These are phyloP conservation scores for Crotalaria pallida DNA, from an alignment of 306 rosid genomes.

Conservation along the genomic window DNA sequence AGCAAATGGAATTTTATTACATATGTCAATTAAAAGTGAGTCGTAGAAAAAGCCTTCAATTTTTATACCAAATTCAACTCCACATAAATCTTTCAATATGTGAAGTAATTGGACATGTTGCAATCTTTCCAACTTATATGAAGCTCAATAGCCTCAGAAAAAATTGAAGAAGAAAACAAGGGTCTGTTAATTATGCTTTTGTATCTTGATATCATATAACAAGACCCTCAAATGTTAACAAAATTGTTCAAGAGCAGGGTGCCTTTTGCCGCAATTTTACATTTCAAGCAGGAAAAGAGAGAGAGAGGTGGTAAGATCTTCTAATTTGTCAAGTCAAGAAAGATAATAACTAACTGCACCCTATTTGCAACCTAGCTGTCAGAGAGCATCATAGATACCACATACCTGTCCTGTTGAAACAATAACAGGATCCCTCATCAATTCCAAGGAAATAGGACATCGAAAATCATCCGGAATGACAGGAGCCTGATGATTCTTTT, in stretches of 20 bases:
- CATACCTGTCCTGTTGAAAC: conserved; percentile 99
- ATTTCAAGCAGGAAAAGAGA: conserved; percentile 1
- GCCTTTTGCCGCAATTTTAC: conserved; percentile 7
- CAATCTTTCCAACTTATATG: neutral
- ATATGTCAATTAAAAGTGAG: conserved; percentile 1
- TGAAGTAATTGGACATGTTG: neutral
- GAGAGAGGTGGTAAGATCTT: neutral
- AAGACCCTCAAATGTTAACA: neutral
- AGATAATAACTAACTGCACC: neutral
- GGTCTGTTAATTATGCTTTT: neutral
- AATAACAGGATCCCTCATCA: conserved; percentile 96
- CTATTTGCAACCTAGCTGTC: conserved; percentile 1
- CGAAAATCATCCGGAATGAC: conserved; percentile 86
- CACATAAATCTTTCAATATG: conserved; percentile 1
- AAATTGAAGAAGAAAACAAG: neutral
- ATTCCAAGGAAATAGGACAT: conserved; percentile 93
- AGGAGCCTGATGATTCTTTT: conserved; percentile 46
- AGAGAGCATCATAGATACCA: conserved; percentile 19
- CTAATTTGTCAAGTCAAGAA: neutral
- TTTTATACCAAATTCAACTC: neutral
- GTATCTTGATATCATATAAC: neutral
- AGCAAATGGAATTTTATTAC: neutral
- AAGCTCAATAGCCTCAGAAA: neutral
- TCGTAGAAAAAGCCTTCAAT: conserved; percentile 7
- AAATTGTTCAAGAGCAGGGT: neutral